Base-by-base conservation (phyloP, 306 rosid genomes). In the Quercus bicolor region DNA sequence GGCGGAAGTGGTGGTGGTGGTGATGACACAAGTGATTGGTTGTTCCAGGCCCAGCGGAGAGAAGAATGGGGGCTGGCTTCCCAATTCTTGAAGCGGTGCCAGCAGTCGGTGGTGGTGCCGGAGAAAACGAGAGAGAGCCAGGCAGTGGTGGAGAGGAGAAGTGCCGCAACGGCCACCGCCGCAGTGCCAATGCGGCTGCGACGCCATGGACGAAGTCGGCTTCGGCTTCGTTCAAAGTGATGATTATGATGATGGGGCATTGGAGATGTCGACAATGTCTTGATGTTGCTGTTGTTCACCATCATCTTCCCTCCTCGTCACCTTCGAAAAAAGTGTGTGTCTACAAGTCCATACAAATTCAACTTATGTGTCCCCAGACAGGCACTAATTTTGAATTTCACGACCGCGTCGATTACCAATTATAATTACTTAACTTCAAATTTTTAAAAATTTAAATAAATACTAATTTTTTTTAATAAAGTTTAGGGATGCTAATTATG, bases 41-140 rank as follows among this genome's bases (percentile, higher is more conserved):
- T 14, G 29, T 77, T 72, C 78, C 80, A 80, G 70, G 84, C 79
- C 89, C 85, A 83, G 70, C 78, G 74, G 53, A 83, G 78, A 57
- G 77, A 78, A 57, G 77, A 48, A 51, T 71, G 71, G 75, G 81
- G 77, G 51, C 87, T 75, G 65, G 84, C 66, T 72, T 89, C 88
- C 91, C 85, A 82, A 59, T 80, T 83, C 77, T 74, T 87, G 64
- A 89, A 61, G 53, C 23, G 85, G 53, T 78, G 79, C 80, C 88
- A 84, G 78, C 91, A 89, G 40, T 76, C 80, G 37, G 88, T 70
- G 54, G 89, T 68, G 57, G 89, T 82, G 70, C 84, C 76, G 55
- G 86, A 89, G 87, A 89, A 89, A 66, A 91, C 86, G 14, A 91
- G 88, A 81, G 86, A 89, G 72, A 91, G 86, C 94, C 94, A 91